Evolutionary conservation across 2,329 filamentous ascomycete species (phyloP), one percentile per base, ranked within the genome.

Genomic region (Thielaviopsis punctulata): DNA sequence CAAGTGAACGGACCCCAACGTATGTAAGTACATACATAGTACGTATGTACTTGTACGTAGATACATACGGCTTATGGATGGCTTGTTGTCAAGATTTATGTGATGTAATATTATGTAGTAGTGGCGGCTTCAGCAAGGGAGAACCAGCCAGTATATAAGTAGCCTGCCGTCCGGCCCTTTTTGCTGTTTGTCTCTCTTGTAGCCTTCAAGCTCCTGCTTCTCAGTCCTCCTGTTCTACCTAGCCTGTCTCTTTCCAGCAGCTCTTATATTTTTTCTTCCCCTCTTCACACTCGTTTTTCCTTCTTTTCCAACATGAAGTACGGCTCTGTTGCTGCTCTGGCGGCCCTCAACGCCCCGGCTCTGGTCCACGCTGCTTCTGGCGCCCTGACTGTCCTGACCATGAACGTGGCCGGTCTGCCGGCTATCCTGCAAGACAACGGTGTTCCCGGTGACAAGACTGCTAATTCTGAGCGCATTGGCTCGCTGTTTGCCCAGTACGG

Each of bases 351-450:
- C 24, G 45, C 52, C 22, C 53, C 53, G 21, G 41, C 53, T 22
- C 13, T 52, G 23, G 53, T 55, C 46, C 36, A 43, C 10, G 53
- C 53, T 21, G 53, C 44, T 30, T 55, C 54, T 18, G 66, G 66
- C 36, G 63, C 66, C n/a, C 73, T 80, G 61, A 71, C 68, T 53
- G 61, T 75, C 49, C 62, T 80, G 22, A 67, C 72, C 21, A 74
- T 76, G 65, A 81, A 81, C 58, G 75, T 80, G 30, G 77, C 77
- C 15, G 77, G 77, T 19, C 68, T 80, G 2, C 78, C 79, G 1
- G 62, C 64, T 1, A 63, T 76, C 52, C 60, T 83, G 46, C 75
- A 82, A 56, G 62, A 61, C 58, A 83, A 82, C 60, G 76, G 72
- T 4, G 72, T 81, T 1, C 71, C 76, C 1, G 79, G 80, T 21